Evolutionary conservation across 768 basidiomycete species (phyloP).

Genomic region (Tephrocybe sp.): DNA sequence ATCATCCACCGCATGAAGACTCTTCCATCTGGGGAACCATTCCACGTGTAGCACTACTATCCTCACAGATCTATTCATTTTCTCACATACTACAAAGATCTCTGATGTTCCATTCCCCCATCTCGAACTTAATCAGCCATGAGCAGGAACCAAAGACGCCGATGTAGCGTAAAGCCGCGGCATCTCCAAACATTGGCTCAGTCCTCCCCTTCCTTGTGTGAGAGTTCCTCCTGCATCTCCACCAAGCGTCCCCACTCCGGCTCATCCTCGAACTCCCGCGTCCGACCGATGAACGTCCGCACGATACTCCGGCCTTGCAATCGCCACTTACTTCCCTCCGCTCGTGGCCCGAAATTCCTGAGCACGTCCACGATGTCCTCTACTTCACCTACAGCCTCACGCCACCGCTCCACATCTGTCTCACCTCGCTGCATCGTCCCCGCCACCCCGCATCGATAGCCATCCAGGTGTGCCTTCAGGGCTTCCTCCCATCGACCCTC

Average conservation of each 20-base stretch:
- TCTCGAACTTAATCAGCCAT: conserved; percentile 21
- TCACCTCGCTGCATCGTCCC: conserved; percentile 65
- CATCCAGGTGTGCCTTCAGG: conserved; percentile 80
- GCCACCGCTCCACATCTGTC: conserved; percentile 67
- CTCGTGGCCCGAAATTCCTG: conserved; percentile 77
- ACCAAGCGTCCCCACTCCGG: conserved; percentile 75
- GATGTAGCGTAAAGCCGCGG: conserved; percentile 19
- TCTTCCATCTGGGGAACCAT: conserved; percentile 14
- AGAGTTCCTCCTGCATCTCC: conserved; percentile 66
- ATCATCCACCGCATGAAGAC: conserved; percentile 2
- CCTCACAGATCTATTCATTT: conserved; percentile 18
- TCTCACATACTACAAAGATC: conserved; percentile 14
- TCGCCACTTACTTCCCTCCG: conserved; percentile 67
- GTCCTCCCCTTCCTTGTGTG: conserved; percentile 29
- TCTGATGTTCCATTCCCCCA: conserved; percentile 12
- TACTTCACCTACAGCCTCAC: conserved; percentile 75
- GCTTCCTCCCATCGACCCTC: conserved; percentile 74
- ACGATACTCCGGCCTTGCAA: conserved; percentile 86
- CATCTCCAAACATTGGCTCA: neutral
- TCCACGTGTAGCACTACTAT: conserved; percentile 22
- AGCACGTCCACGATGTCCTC: conserved; percentile 83
- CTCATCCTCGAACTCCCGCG: conserved; percentile 87
- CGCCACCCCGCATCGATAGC: conserved; percentile 73
- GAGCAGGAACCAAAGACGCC: conserved; percentile 9
- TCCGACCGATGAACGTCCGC: conserved; percentile 85